These are phyloP conservation scores for Tolypocladium paradoxum DNA, from an alignment of 2,329 filamentous ascomycete species.

Conservation along the genomic window DNA sequence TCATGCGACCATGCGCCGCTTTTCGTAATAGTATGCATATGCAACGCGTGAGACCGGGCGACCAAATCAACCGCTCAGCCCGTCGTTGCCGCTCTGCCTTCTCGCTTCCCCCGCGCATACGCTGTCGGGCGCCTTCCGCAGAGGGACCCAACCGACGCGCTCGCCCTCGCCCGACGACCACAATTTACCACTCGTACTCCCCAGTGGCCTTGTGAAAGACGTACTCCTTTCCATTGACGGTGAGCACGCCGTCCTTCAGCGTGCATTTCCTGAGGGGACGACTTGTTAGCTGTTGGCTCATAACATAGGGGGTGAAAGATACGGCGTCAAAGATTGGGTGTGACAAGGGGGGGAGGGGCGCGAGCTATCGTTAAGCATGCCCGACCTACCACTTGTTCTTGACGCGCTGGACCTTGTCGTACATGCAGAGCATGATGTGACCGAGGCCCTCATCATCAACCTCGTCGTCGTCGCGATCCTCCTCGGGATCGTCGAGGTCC, in stretches of 20 bases:
- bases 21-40: background rate
- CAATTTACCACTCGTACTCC: conserved; percentile 85
- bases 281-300: background rate
- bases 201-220: conserved; percentile 96
- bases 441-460: conserved; percentile 76
- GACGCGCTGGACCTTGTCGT: conserved; percentile 96
- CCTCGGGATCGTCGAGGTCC: conserved; percentile 90
- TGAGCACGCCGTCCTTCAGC: conserved; percentile 91
- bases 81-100: too few species aligned
- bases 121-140: background rate
- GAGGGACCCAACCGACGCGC: background rate
- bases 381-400: conserved; percentile 84
- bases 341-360: background rate
- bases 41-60: background rate
- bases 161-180: background rate
- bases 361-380: background rate
- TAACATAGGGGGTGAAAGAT: conserved; percentile 5
- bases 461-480: conserved; percentile 71
- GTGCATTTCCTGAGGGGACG: conserved; percentile 71
- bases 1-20: background rate
- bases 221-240: conserved; percentile 88
- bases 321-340: background rate
- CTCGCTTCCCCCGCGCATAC: background rate
- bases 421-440: conserved; percentile 96
- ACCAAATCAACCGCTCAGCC: background rate